phyloP scores from a whole-genome alignment of 129 eudicot species.

The Pseudognaphalium luteoalbum region DNA sequence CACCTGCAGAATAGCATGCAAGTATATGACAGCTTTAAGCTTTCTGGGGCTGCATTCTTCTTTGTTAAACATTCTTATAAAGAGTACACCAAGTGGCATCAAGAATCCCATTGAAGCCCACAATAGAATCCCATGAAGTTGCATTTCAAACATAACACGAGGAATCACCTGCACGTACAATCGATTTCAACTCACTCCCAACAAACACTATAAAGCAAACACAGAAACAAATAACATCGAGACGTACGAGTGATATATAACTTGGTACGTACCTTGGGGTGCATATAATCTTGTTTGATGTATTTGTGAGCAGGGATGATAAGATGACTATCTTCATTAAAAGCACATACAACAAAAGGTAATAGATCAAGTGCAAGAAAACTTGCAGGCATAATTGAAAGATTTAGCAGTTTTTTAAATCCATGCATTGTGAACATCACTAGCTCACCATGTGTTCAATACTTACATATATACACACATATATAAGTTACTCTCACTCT shows the following conservation, averaged over 20 bases:
- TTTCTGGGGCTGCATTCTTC: slow-evolving; percentile 40
- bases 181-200: background rate
- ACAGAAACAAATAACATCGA: background rate
- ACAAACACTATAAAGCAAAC: background rate
- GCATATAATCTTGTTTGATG: slow-evolving; percentile 33
- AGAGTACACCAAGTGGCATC: slow-evolving; percentile 63
- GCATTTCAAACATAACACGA: slow-evolving; percentile 41
- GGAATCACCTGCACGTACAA: slow-evolving; percentile 41
- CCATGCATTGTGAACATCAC: slow-evolving; percentile 32
- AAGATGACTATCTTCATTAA: slow-evolving; percentile 29
- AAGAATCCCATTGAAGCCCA: slow-evolving; percentile 84
- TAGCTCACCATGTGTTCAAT: slow-evolving; percentile 20
- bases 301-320: slow-evolving; percentile 28
- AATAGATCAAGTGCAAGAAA: slow-evolving; percentile 36
- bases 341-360: slow-evolving; percentile 41
- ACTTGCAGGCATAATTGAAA: slow-evolving; percentile 26
- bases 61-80: slow-evolving; percentile 48
- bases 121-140: slow-evolving; percentile 61
- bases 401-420: slow-evolving; percentile 19
- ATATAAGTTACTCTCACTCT: slow-evolving; percentile 13
- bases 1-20: slow-evolving; percentile 65
- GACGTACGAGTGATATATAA: background rate
- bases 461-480: background rate
- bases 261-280: slow-evolving; percentile 25
- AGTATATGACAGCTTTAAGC: slow-evolving; percentile 45